A percentile compares a stretch with the other conserved stretches of the same genome.
phyloP scores from a whole-genome alignment of 768 basidiomycete genomes.

The Leccinum pellstonianum region DNA sequence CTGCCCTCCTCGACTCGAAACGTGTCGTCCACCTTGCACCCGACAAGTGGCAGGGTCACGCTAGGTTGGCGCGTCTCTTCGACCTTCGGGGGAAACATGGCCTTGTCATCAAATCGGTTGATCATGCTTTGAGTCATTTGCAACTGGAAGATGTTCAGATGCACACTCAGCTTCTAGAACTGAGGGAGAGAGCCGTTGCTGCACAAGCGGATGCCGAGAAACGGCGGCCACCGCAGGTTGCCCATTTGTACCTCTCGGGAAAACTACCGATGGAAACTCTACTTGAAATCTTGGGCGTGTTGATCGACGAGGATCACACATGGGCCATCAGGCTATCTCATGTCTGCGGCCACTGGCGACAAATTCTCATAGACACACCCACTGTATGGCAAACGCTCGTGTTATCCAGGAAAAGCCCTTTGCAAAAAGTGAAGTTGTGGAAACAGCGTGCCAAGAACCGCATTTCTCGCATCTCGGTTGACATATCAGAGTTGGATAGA shows the following conservation, averaged over 20 bases:
- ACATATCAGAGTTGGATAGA: conserved; percentile 17
- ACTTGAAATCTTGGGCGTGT: conserved; percentile 47
- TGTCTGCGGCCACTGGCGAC: conserved; percentile 66
- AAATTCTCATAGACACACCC: conserved; percentile 48
- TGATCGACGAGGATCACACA: conserved; percentile 42
- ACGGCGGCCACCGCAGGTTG: conserved; percentile 24
- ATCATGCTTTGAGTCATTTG: conserved; percentile 54
- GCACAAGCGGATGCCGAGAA: conserved; percentile 20
- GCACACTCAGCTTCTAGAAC: conserved; percentile 42
- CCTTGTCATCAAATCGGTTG: conserved; percentile 56
- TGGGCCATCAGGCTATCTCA: conserved; percentile 49
- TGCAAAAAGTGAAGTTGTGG: conserved; percentile 58
- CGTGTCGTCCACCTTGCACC: conserved; percentile 68
- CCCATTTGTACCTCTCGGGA: conserved; percentile 47
- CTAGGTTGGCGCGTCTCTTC: conserved; percentile 70
- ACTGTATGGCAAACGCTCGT: conserved; percentile 60
- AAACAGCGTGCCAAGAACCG: conserved; percentile 50
- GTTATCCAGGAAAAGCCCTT: conserved; percentile 46
- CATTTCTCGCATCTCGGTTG: conserved; percentile 36
- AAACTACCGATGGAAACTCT: conserved; percentile 71
- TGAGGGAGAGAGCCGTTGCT: conserved; percentile 41
- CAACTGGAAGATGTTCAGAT: conserved; percentile 44
- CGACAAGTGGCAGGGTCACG: conserved; percentile 73
- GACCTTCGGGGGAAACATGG: conserved; percentile 47
- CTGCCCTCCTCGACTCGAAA: conserved; percentile 70